Conservation (phyloP, 1,284 basidiomycete species). For the Ceratobasidium sp. region DNA sequence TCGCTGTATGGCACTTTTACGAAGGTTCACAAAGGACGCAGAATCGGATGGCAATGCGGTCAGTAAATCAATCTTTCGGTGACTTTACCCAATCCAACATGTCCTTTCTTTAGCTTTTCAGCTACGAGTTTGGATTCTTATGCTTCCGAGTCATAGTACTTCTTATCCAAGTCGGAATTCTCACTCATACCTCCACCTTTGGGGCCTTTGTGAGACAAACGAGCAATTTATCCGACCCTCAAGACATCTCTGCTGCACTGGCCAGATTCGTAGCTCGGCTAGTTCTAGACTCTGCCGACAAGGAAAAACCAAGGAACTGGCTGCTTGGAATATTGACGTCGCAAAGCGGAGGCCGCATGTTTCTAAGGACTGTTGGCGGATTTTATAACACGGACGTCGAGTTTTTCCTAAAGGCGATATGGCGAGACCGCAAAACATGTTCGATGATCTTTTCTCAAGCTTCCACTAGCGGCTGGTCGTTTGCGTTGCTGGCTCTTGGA, state of each 20-base stretch:
- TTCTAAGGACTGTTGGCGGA: slow-evolving; percentile 11
- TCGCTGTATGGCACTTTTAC: slow-evolving; percentile 12
- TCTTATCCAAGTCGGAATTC: slow-evolving; percentile 24
- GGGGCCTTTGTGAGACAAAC: slow-evolving; percentile 5
- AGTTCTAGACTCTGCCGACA: not conserved
- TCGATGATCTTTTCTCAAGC: slow-evolving; percentile 2
- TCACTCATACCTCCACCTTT: slow-evolving; percentile 8
- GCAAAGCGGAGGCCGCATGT: slow-evolving; percentile 13
- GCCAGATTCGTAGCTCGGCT: not conserved
- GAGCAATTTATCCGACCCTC: slow-evolving; percentile 1
- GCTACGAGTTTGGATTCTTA: slow-evolving; percentile 17
- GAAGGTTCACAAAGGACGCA: not conserved
- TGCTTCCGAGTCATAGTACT: slow-evolving; percentile 15
- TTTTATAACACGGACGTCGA: slow-evolving; percentile 13
- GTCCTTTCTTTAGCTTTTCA: slow-evolving; percentile 5
- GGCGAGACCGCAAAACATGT: slow-evolving; percentile 11
- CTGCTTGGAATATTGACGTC: slow-evolving; percentile 10
- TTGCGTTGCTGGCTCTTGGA: slow-evolving; percentile 20
- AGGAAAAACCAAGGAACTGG: not conserved
- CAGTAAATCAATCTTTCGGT: not conserved
- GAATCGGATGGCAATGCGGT: not conserved
- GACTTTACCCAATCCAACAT: too few relatives aligned
- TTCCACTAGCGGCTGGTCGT: slow-evolving; percentile 10
- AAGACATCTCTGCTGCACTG: not conserved
- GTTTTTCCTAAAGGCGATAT: slow-evolving; percentile 18